Conservation (phyloP, 495 filamentous ascomycete species). For the Alectoria sarmentosa region DNA sequence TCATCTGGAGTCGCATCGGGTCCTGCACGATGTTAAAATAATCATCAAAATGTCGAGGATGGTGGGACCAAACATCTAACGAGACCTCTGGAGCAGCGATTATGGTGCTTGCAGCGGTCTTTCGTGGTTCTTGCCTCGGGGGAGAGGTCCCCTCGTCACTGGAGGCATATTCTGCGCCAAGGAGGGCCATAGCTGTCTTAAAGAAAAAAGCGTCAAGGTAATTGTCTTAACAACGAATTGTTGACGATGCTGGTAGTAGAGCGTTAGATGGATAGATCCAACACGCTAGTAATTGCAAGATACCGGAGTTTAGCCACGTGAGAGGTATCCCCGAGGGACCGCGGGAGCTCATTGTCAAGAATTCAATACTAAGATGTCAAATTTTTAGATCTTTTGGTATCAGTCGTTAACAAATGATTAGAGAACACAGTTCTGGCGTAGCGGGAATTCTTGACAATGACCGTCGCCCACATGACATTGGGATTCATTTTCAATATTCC, state of each 20-base stretch:
- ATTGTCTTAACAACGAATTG: no score
- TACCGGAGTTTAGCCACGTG: not conserved
- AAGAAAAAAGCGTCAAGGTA: no score
- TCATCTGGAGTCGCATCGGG: constrained; percentile 50
- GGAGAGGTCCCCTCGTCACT: constrained; percentile 41
- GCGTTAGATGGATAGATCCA: not conserved
- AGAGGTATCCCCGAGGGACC: no score
- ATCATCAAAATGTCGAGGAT: constrained; percentile 1
- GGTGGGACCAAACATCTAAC: constrained; percentile 54
- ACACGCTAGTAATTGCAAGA: not conserved
- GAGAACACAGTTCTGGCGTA: no score
- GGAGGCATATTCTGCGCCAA: constrained; percentile 46
- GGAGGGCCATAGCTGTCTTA: constrained; percentile 42
- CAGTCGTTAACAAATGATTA: no score
- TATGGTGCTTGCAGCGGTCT: constrained; percentile 35
- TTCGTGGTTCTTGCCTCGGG: constrained; percentile 25
- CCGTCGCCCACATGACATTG: no score
- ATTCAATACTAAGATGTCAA: no score
- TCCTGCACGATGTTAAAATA: constrained; percentile 38
- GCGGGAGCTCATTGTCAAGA: no score
- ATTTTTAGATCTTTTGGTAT: no score
- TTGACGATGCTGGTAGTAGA: no score
- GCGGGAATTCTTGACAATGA: no score
- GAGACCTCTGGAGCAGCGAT: constrained; percentile 53
- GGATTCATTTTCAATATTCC: not conserved